These are phyloP conservation scores for Skeletonema tropicum DNA, from an alignment of 108 stramenopile species.

Conservation along the genomic window DNA sequence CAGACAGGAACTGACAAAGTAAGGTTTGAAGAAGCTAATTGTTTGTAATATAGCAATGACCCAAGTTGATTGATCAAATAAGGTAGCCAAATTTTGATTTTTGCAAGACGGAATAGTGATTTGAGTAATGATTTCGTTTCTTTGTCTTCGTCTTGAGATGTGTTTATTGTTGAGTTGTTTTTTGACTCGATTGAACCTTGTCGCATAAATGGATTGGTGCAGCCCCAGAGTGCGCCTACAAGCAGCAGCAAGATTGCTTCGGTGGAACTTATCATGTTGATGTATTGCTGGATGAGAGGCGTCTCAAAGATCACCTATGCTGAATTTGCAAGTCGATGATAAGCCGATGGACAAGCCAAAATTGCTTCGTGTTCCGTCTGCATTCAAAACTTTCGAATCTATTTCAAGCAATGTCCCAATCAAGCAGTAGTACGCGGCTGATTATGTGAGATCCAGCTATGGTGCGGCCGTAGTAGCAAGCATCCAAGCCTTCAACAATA, in stretches of 20 bases:
- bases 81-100: constrained; percentile 72
- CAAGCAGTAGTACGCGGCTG: too few species aligned
- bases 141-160: not conserved
- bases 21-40: constrained; percentile 72
- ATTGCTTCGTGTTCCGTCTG: too few species aligned
- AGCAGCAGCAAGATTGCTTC: constrained; percentile 59
- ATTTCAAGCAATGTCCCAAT: too few species aligned
- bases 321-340: too few species aligned
- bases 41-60: constrained; percentile 76
- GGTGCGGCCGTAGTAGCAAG: too few species aligned
- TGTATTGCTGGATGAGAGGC: not conserved
- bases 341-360: too few species aligned
- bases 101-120: constrained; percentile 45
- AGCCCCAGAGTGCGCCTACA: constrained; percentile 86
- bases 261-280: constrained; percentile 20
- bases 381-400: too few species aligned
- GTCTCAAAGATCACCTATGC: too few species aligned
- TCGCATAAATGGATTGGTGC: constrained; percentile 86
- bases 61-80: constrained; percentile 82
- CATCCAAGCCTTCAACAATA: too few species aligned
- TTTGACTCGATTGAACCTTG: constrained; percentile 49
- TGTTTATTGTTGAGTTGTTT: constrained; percentile 17
- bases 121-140: constrained; percentile 21
- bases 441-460: too few species aligned
- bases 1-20: constrained; percentile 78